Evolutionary conservation across 495 filamentous ascomycete genomes (phyloP).

Genomic region (Arthonia radiata): DNA sequence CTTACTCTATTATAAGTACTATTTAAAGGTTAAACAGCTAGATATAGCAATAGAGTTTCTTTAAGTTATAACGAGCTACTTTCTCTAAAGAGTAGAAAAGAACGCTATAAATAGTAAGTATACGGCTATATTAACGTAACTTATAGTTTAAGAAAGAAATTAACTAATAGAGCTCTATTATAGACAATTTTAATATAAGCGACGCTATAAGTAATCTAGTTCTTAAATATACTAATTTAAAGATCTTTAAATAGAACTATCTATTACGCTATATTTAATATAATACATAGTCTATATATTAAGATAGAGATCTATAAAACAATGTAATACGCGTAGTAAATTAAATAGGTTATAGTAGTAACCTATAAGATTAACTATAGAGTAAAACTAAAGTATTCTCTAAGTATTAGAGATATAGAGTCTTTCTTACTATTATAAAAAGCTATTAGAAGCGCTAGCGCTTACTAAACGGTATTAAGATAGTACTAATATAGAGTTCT

Average conservation of each 20-base stretch:
- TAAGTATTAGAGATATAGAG: constrained; percentile 2
- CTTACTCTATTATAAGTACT: too few species aligned
- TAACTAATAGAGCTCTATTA: constrained; percentile 1
- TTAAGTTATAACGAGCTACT: constrained; percentile 6
- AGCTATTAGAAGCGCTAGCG: too few species aligned
- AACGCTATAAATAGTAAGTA: constrained; percentile 6
- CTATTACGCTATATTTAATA: constrained; percentile 6
- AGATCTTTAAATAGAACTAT: constrained; percentile 7
- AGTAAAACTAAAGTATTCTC: constrained; percentile 1
- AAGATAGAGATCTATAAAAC: constrained; percentile 1
- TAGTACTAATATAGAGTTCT: too few species aligned
- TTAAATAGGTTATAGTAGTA: constrained; percentile 2
- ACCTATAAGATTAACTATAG: constrained; percentile 1
- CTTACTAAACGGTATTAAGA: too few species aligned
- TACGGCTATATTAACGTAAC: too few species aligned
- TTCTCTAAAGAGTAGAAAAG: constrained; percentile 2
- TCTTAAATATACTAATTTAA: constrained; percentile 4
- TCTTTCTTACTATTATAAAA: too few species aligned
- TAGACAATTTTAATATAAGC: constrained; percentile 6
- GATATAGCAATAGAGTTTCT: constrained; percentile 4
- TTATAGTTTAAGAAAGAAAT: neutral
- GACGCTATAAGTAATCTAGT: constrained; percentile 4
- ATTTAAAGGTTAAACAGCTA: too few species aligned
- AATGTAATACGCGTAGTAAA: constrained; percentile 4
- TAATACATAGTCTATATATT: constrained; percentile 5